These are phyloP conservation scores for Paratinospora sagittata DNA, from an alignment of 164 flowering plant genomes.

Conservation along the genomic window DNA sequence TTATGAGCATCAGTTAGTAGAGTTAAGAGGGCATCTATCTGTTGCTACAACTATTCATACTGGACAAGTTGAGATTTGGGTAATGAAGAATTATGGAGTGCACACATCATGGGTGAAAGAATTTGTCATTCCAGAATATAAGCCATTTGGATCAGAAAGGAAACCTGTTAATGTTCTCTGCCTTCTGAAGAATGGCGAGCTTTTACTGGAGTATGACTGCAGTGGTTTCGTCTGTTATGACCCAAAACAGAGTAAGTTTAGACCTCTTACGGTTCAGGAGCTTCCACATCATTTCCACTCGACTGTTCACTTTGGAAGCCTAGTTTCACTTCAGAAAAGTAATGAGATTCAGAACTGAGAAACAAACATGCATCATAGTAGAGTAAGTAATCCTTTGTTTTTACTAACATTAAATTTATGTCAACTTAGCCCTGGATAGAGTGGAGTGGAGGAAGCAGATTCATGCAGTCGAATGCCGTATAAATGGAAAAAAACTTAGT, in stretches of 20 bases:
- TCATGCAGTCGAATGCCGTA: no score
- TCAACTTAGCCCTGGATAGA: no score
- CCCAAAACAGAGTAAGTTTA: neutral
- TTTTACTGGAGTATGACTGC: conserved; percentile 31
- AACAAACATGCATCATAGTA: no score
- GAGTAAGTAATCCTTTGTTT: no score
- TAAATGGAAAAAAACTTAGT: no score
- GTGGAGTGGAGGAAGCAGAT: no score
- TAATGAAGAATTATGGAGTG: conserved; percentile 10
- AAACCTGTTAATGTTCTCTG: conserved; percentile 11
- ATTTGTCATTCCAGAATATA: neutral
- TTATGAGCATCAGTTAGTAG: no score
- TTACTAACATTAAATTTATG: no score
- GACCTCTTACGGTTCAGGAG: neutral
- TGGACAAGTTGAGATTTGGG: neutral
- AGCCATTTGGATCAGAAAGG: neutral
- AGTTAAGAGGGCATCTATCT: no score
- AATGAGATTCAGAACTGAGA: no score
- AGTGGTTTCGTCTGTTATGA: conserved; percentile 6
- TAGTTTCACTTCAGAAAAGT: neutral
- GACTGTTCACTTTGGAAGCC: neutral
- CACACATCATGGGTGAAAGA: conserved; percentile 2
- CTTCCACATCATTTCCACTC: neutral
- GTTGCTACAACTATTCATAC: no score
- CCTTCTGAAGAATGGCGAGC: conserved; percentile 27